Evolutionary conservation across 495 filamentous ascomycete species (phyloP), one percentile per base, ranked within the genome.

Genomic region (Penicillium waksmanii): DNA sequence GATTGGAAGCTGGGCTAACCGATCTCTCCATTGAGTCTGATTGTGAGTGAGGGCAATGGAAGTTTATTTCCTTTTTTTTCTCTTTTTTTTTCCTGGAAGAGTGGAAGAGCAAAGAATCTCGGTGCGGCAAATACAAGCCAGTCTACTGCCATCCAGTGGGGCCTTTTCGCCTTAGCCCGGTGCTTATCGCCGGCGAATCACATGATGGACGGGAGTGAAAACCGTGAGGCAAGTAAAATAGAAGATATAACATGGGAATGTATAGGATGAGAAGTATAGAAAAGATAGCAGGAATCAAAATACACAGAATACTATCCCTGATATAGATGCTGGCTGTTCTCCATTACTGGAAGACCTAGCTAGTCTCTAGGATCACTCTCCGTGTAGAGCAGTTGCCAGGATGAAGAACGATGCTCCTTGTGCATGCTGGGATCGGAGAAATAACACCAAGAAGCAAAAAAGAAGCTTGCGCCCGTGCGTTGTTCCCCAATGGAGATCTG

Each of bases 1-100:
- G 51, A 36, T 66, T 62, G n/a, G 72, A 69, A n/a, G 61, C 61
- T 34, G 68, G 64, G 51, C 53, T 61, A 27, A 21, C 13, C 2
- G 64, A 62, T 47, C 63, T 51, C 27, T 62, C 58, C 59, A 66
- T 62, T 46, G 58, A 36, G 9, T 5, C 43, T 33, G 19, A 19
- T 27, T 48, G 46, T 25, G 19, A 12, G 46, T 27, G 11, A 7
- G 5, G 42, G 42, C 42, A n/a, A 3, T 17, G 42, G 42, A 12
- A 0, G 42, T 31, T 31, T 31, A 8, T 31, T 46, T 10, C 9
- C 5, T 11, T 17, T 23, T 9, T 46, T 46, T 23, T n/a, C n/a
- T n/a, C n/a, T n/a, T 23, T 23, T 23, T 23, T 17, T 46, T 17
- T 19, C 23, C 17, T 46, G 19, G 46, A 27, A 48, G 15, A 3